phyloP scores from a whole-genome alignment of 805 yeast species.

The Starmerella geochares region DNA sequence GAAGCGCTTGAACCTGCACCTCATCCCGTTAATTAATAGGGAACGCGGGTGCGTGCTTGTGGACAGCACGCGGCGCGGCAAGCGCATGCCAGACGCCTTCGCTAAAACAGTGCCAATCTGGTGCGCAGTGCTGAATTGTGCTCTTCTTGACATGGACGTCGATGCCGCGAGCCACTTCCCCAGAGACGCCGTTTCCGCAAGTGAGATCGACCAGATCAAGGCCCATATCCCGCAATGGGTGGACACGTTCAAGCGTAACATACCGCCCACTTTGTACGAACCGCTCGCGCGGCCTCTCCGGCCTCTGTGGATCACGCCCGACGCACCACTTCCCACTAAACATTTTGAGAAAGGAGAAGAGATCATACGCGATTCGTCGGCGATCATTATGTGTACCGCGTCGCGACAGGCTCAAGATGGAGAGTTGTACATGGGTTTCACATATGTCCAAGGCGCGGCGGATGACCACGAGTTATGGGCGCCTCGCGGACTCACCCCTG shows the following conservation, averaged over 20 bases:
- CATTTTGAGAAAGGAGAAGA: constrained; percentile 29
- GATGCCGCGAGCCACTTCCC: constrained; percentile 34
- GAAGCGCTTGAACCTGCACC: constrained; percentile 63
- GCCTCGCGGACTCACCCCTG: constrained; percentile 40
- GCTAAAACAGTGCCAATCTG: constrained; percentile 85
- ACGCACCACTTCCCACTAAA: constrained; percentile 30
- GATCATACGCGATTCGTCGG: constrained; percentile 32
- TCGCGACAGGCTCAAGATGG: constrained; percentile 57
- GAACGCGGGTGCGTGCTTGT: constrained; percentile 46
- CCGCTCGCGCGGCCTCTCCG: constrained; percentile 43
- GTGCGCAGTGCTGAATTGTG: constrained; percentile 66
- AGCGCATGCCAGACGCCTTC: constrained; percentile 73
- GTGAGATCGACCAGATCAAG: constrained; percentile 47
- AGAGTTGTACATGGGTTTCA: constrained; percentile 39
- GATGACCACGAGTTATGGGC: constrained; percentile 91
- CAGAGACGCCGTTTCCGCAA: constrained; percentile 42
- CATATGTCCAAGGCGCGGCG: constrained; percentile 85
- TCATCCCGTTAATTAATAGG: constrained; percentile 41
- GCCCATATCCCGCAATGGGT: constrained; percentile 43
- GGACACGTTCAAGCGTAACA: constrained; percentile 34
- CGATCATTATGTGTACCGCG: constrained; percentile 50
- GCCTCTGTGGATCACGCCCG: constrained; percentile 65
- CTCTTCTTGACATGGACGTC: constrained; percentile 40
- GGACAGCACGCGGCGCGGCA: constrained; percentile 81
- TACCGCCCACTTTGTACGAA: constrained; percentile 32